phyloP scores from a whole-genome alignment of 1,284 basidiomycete species.

The Fistulina hepatica region DNA sequence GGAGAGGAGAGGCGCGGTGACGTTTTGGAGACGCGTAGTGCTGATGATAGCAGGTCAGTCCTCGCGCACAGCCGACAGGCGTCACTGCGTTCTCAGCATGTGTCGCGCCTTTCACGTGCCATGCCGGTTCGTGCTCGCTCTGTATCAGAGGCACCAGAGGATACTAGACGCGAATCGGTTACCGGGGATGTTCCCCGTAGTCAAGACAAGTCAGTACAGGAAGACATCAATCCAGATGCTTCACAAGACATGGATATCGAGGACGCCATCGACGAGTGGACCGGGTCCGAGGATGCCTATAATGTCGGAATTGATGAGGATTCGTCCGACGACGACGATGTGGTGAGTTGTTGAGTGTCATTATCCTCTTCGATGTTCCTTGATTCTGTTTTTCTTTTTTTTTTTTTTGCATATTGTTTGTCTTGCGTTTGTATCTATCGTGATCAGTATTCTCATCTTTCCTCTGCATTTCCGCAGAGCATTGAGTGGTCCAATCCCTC shows the following conservation, averaged over 20 bases:
- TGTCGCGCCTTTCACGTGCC: conserved; percentile 55
- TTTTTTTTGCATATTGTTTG: conserved; percentile 4
- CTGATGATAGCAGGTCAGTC: conserved; percentile 30
- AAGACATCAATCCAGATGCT: conserved; percentile 11
- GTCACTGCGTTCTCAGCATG: conserved; percentile 63
- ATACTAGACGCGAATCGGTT: too few species aligned
- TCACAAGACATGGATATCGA: conserved; percentile 24
- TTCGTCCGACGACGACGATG: conserved; percentile 57
- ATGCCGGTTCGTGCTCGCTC: conserved; percentile 55
- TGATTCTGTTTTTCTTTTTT: conserved; percentile 6
- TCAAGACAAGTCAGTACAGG: conserved; percentile 15
- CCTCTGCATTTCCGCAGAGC: conserved; percentile 34
- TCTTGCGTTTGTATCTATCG: conserved; percentile 7
- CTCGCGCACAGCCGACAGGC: conserved; percentile 35
- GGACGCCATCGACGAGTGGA: conserved; percentile 60
- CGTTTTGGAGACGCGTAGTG: conserved; percentile 8
- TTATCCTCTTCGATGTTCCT: too few species aligned
- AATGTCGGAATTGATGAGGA: conserved; percentile 30
- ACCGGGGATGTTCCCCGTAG: conserved; percentile 32
- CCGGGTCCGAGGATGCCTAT: conserved; percentile 60
- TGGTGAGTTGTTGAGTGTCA: too few species aligned
- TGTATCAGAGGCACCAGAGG: too few species aligned
- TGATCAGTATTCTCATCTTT: conserved; percentile 9
- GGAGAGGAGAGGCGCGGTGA: conserved; percentile 10
- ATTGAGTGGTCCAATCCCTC: conserved; percentile 85